phyloP scores from a whole-genome alignment of 768 basidiomycete genomes.

The Nidularia pulvinata region DNA sequence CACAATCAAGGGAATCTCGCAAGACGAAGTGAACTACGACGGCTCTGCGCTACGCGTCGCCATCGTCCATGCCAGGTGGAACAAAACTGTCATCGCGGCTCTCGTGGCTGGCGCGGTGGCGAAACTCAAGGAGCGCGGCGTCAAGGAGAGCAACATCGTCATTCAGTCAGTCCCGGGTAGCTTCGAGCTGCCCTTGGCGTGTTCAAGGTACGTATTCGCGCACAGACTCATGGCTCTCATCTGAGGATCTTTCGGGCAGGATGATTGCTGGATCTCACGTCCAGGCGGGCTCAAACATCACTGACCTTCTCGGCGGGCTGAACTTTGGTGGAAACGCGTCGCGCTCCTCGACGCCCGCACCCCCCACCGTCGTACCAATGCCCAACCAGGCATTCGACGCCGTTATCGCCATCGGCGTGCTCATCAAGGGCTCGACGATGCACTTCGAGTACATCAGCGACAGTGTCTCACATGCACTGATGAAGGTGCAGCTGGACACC shows the following conservation, averaged over 20 bases:
- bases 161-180: conserved; percentile 93
- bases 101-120: conserved; percentile 77
- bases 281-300: conserved; percentile 75
- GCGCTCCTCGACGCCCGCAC: conserved; percentile 42
- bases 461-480: conserved; percentile 89
- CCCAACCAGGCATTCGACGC: conserved; percentile 84
- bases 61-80: conserved; percentile 98
- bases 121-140: conserved; percentile 84
- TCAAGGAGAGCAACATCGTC: conserved; percentile 88
- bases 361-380: conserved; percentile 27
- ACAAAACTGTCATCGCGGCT: conserved; percentile 82
- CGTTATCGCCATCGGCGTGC: conserved; percentile 95
- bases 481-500: conserved; percentile 93
- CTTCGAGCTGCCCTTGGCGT: conserved; percentile 91
- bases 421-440: conserved; percentile 98
- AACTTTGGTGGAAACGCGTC: conserved; percentile 34
- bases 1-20: conserved; percentile 79
- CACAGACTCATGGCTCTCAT: too few relatives aligned
- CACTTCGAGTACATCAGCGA: conserved; percentile 99
- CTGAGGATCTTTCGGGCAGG: conserved; percentile 34
- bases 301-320: conserved; percentile 77
- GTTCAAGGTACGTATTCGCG: conserved; percentile 62
- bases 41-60: conserved; percentile 83
- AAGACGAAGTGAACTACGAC: conserved; percentile 64
- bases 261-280: conserved; percentile 87